Base-by-base conservation (phyloP, 768 basidiomycete species). In the Fomitopsis pulvina region DNA sequence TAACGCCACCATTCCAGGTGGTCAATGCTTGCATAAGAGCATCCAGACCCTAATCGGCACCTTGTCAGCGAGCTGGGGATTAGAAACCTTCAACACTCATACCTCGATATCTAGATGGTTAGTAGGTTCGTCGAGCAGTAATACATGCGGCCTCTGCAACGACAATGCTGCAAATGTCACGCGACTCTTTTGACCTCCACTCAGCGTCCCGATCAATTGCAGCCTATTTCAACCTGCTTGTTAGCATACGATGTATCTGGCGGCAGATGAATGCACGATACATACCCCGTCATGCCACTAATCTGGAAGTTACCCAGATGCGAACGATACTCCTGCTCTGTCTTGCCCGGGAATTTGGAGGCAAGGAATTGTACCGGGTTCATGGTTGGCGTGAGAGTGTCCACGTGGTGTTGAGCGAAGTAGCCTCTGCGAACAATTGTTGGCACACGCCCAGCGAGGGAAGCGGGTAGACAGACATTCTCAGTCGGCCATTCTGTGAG, bases 261-360 rank as follows among this genome's bases (percentile, higher is more conserved):
- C 29, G 39, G 29, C 27, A 21, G 25, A 50, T 37, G 11, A 20
- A 14, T 9, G 27, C 34, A 25, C 5, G 25, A 37, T 27, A 60
- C 72, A 30, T 45, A 87, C 88, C 90, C 88, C 1, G 93, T 95
- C 81, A 95, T 85, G 38, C 93, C 92, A 52, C 90, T 96, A 60
- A 97, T 95, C 59, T 96, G 94, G 72, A 98, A 96, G 51, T 94
- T 92, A 5, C 95, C 96, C 11, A 99, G 75, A 69, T 98, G 96
- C n/a, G 70, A 66, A 53, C 96, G 79, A 65, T 98, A 98, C 65
- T 97, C 96, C 66, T 97, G 95, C 67, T 98, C 96, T 5, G 79
- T 91, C 68, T 85, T 87, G 0, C 96, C 95, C 1, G 96, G 96
- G 74, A 88, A 97, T 60, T 80, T 89, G 21, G 83, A 81, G 12